Conservation (phyloP, 2,329 filamentous ascomycete genomes). For the Colletotrichum truncatum region DNA sequence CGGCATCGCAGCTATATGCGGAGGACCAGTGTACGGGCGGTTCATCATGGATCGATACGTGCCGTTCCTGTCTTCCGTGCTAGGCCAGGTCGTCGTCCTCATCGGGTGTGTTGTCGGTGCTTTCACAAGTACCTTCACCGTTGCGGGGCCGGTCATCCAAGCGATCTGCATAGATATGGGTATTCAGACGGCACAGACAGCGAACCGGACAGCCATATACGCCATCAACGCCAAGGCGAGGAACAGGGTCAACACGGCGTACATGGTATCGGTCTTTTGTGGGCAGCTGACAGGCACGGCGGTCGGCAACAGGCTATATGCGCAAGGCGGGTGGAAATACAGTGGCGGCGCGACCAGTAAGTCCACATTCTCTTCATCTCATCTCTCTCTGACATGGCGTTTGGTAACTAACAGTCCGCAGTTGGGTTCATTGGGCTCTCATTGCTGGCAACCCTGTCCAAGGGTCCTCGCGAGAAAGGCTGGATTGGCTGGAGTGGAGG, state of each 20-base stretch:
- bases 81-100: slow-evolving; percentile 68
- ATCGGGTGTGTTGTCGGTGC: slow-evolving; percentile 74
- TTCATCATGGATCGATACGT: slow-evolving; percentile 76
- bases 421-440: slow-evolving; percentile 31
- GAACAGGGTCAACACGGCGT: slow-evolving; percentile 83
- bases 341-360: slow-evolving; percentile 53
- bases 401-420: not conserved
- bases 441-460: slow-evolving; percentile 24
- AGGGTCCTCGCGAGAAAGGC: slow-evolving; percentile 23
- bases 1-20: slow-evolving; percentile 73
- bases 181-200: slow-evolving; percentile 77
- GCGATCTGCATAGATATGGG: slow-evolving; percentile 77
- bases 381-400: not conserved
- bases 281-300: slow-evolving; percentile 79
- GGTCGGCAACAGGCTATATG: slow-evolving; percentile 63
- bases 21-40: slow-evolving; percentile 75
- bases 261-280: slow-evolving; percentile 80
- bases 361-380: slow-evolving; percentile 26
- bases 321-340: slow-evolving; percentile 59
- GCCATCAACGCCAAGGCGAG: slow-evolving; percentile 74
- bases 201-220: slow-evolving; percentile 77
- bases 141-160: slow-evolving; percentile 78
- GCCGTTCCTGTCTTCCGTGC: slow-evolving; percentile 72
- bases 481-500: slow-evolving; percentile 31
- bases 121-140: slow-evolving; percentile 70